These are phyloP conservation scores for Berberis thunbergii DNA, from an alignment of 164 flowering plant genomes.

Conservation along the genomic window DNA sequence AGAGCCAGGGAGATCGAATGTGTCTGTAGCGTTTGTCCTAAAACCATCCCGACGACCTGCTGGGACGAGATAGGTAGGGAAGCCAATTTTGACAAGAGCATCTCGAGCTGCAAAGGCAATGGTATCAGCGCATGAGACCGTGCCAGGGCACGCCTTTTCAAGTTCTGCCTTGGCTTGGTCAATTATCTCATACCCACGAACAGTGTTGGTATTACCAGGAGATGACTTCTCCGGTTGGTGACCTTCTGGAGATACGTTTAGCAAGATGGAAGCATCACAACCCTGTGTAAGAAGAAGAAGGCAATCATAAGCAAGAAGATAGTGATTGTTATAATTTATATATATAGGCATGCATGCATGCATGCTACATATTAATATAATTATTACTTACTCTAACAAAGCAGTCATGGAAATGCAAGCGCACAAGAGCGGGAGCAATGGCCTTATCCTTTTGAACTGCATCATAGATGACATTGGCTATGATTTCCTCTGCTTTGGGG, in stretches of 20 bases:
- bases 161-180: conserved; percentile 17
- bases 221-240: conserved; percentile 15
- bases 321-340: background rate
- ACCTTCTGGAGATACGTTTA: conserved; percentile 16
- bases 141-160: conserved; percentile 20
- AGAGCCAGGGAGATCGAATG: conserved; percentile 13
- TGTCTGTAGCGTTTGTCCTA: conserved; percentile 7
- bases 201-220: conserved; percentile 8
- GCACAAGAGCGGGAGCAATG: conserved; percentile 13
- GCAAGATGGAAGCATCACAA: conserved; percentile 27
- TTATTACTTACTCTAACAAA: conserved; percentile 17
- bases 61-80: conserved; percentile 5
- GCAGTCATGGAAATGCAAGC: conserved; percentile 27
- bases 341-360: background rate
- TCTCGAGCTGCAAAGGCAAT: conserved; percentile 24
- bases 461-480: conserved; percentile 1
- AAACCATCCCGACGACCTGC: conserved; percentile 22
- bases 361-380: background rate
- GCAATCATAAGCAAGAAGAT: background rate
- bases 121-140: conserved; percentile 31
- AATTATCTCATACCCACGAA: conserved; percentile 18
- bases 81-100: conserved; percentile 11
- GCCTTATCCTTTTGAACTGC: background rate
- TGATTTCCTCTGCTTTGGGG: conserved; percentile 17
- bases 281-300: conserved; percentile 17